Conservation (phyloP, 2,329 filamentous ascomycete genomes). For the Didymella glomerata region DNA sequence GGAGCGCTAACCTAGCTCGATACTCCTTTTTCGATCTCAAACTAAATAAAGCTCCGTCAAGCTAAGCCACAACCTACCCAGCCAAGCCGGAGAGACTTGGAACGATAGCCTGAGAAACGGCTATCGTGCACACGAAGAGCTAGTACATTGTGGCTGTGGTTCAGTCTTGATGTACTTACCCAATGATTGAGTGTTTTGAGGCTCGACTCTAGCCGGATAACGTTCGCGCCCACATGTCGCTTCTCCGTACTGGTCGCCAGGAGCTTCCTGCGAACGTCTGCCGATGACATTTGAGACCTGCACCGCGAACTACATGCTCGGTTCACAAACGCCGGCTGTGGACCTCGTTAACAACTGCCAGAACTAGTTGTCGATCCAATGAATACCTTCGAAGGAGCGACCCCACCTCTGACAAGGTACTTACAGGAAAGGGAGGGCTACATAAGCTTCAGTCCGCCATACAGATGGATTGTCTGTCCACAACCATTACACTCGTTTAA, state of each 20-base stretch:
- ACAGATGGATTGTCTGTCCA: neutral
- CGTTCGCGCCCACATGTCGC: neutral
- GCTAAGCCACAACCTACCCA: constrained; percentile 1
- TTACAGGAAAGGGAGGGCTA: constrained; percentile 3
- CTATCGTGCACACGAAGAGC: constrained; percentile 1
- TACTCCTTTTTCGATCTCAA: constrained; percentile 1
- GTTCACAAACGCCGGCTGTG: constrained; percentile 9
- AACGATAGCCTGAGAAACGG: constrained; percentile 8
- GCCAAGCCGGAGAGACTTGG: constrained; percentile 13
- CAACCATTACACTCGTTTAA: constrained; percentile 1
- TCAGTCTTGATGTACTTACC: neutral
- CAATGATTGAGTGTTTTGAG: neutral
- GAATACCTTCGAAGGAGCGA: neutral
- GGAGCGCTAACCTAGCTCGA: constrained; percentile 4
- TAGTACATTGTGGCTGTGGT: constrained; percentile 9
- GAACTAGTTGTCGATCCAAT: constrained; percentile 5
- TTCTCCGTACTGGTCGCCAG: neutral
- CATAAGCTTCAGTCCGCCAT: constrained; percentile 6
- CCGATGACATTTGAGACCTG: neutral
- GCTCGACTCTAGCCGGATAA: neutral
- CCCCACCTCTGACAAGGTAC: neutral
- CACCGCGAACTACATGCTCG: constrained; percentile 1
- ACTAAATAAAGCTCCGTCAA: constrained; percentile 5
- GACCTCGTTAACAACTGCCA: constrained; percentile 1
- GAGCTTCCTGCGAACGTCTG: neutral